Conservation (phyloP, 495 filamentous ascomycete genomes). For the Trichoderma orchidacearum region DNA sequence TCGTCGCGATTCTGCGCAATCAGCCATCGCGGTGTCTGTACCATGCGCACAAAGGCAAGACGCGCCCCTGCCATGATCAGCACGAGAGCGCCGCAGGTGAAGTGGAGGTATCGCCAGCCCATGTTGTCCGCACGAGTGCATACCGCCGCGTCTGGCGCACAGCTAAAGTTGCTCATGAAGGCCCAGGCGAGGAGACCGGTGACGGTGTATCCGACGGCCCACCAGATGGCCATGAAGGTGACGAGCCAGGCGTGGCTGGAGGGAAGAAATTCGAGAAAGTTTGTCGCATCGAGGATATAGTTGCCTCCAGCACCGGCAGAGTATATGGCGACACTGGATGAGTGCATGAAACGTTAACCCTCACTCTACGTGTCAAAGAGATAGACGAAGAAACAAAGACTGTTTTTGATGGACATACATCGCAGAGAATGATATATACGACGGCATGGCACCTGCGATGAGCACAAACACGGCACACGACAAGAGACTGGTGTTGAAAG, state of each 20-base stretch:
- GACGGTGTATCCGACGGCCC: slow-evolving; percentile 22
- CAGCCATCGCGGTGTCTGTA: slow-evolving; percentile 18
- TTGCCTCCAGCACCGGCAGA: slow-evolving; percentile 11
- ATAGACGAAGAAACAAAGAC: background rate
- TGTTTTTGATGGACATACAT: no score
- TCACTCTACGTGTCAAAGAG: background rate
- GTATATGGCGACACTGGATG: slow-evolving; percentile 20
- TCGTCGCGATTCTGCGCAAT: slow-evolving; percentile 16
- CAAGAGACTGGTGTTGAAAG: slow-evolving; percentile 26
- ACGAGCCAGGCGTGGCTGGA: slow-evolving; percentile 19
- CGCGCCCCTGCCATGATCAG: slow-evolving; percentile 13
- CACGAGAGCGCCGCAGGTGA: slow-evolving; percentile 16
- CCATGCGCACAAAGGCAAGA: slow-evolving; percentile 14
- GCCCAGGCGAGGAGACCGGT: slow-evolving; percentile 29
- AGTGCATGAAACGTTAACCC: background rate
- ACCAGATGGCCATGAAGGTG: slow-evolving; percentile 23
- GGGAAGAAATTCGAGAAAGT: slow-evolving; percentile 16
- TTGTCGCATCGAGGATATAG: slow-evolving; percentile 23
- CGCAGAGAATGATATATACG: slow-evolving; percentile 16
- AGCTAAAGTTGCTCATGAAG: slow-evolving; percentile 25
- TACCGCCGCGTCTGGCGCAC: slow-evolving; percentile 11
- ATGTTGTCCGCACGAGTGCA: slow-evolving; percentile 13
- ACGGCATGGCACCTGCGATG: slow-evolving; percentile 13
- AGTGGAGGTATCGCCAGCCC: slow-evolving; percentile 23
- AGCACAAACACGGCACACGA: slow-evolving; percentile 20